Evolutionary conservation across 2,329 filamentous ascomycete species (phyloP).

Genomic region (Xylaria sp.): DNA sequence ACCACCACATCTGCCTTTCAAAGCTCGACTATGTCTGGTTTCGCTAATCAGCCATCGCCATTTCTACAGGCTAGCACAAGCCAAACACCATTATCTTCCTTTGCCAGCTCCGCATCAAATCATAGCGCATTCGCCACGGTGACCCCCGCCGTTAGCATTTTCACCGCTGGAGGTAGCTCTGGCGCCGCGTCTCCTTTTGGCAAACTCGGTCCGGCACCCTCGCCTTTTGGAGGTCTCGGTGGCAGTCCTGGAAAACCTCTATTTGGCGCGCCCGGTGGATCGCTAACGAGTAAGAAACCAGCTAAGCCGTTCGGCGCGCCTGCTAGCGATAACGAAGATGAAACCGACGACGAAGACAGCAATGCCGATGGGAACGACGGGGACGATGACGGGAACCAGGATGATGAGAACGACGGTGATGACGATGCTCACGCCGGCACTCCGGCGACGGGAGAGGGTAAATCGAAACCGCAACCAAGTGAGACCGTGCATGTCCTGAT

Average conservation of each 20-base stretch:
- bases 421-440: conserved; percentile 18
- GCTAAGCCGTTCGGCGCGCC: conserved; percentile 81
- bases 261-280: conserved; percentile 73
- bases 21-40: conserved; percentile 63
- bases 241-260: conserved; percentile 55
- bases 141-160: conserved; percentile 58
- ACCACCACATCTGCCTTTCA: conserved; percentile 72
- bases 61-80: conserved; percentile 45
- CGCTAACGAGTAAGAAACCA: conserved; percentile 67
- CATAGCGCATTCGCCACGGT: conserved; percentile 51
- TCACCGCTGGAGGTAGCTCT: conserved; percentile 53
- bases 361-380: conserved; percentile 24
- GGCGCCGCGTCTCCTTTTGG: conserved; percentile 48
- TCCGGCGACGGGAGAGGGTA: conserved; percentile 66
- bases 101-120: conserved; percentile 60
- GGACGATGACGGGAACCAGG: not conserved
- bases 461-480: conserved; percentile 75
- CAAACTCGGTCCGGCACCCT: conserved; percentile 37
- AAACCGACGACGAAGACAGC: conserved; percentile 54
- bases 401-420: conserved; percentile 50
- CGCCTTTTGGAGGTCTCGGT: conserved; percentile 53
- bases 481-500: conserved; percentile 49
- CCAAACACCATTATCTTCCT: conserved; percentile 50
- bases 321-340: conserved; percentile 64
- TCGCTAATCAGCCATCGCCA: conserved; percentile 70